Evolutionary conservation across 345 rosid species (phyloP).

Genomic region (Brassica carinata): DNA sequence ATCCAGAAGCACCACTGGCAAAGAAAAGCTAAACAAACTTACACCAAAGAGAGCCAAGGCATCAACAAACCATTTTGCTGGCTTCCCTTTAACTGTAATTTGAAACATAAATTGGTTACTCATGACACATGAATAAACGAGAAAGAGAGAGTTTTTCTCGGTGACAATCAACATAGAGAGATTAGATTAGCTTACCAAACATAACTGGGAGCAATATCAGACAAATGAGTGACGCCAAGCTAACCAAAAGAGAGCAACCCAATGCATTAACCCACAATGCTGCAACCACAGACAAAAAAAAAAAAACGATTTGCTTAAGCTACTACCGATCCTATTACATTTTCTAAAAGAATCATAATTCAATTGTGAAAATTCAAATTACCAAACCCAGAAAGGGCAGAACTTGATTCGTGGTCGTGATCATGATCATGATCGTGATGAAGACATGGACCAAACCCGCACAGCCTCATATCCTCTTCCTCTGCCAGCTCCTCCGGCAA

Average conservation of each 20-base stretch:
- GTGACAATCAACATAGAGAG: background rate
- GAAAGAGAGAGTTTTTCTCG: background rate
- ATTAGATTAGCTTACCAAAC: slow-evolving; percentile 65
- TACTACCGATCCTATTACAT: background rate
- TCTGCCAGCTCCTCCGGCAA: slow-evolving; percentile 94
- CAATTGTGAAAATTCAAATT: background rate
- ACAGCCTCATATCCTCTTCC: slow-evolving; percentile 60
- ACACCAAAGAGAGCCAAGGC: slow-evolving; percentile 96
- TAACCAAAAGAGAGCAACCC: slow-evolving; percentile 98
- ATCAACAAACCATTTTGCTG: slow-evolving; percentile 84
- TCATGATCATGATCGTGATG: slow-evolving; percentile 21
- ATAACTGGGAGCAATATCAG: slow-evolving; percentile 79
- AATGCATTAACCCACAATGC: slow-evolving; percentile 83
- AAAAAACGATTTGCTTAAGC: background rate
- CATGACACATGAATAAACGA: background rate
- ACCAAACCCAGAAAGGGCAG: slow-evolving; percentile 45
- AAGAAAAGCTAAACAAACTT: slow-evolving; percentile 31
- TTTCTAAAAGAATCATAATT: background rate
- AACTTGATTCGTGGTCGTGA: slow-evolving; percentile 1
- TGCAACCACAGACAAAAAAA: slow-evolving; percentile 9
- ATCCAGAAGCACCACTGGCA: slow-evolving; percentile 7
- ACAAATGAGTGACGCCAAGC: slow-evolving; percentile 97
- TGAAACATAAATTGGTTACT: slow-evolving; percentile 13
- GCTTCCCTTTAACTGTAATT: slow-evolving; percentile 87
- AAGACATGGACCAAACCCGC: slow-evolving; percentile 49